Evolutionary conservation across 257 asterid genomes (phyloP).

Genomic region (Salvia hispanica): DNA sequence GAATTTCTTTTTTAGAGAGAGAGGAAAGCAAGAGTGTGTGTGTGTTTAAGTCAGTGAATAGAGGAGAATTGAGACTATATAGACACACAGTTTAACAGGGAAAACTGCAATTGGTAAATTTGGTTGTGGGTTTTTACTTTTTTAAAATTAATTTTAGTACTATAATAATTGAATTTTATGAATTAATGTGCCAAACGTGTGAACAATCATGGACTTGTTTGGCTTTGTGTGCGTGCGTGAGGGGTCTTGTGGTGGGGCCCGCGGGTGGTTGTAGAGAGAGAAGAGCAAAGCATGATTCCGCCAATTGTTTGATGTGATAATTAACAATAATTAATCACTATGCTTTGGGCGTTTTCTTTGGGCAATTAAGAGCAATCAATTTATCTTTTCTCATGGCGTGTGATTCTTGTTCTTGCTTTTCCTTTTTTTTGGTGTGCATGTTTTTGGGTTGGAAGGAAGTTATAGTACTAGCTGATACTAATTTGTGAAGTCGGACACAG

Average conservation of each 20-base stretch:
- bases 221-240: constrained; percentile 49
- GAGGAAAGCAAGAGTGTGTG: constrained; percentile 25
- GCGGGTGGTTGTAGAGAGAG: constrained; percentile 38
- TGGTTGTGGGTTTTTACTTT: background rate
- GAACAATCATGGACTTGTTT: constrained; percentile 47
- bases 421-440: background rate
- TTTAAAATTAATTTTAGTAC: background rate
- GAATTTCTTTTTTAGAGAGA: constrained; percentile 31
- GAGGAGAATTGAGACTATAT: constrained; percentile 53
- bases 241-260: constrained; percentile 45
- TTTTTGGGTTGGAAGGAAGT: background rate
- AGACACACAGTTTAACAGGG: constrained; percentile 24
- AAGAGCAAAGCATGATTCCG: constrained; percentile 35
- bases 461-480: no score
- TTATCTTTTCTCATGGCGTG: background rate
- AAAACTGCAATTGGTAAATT: background rate
- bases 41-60: constrained; percentile 26
- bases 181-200: constrained; percentile 61
- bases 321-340: constrained; percentile 17
- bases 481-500: no score
- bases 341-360: constrained; percentile 6
- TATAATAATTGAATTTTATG: constrained; percentile 12
- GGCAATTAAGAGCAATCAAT: constrained; percentile 17
- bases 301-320: constrained; percentile 34
- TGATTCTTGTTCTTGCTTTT: background rate